Evolutionary conservation across 1,284 basidiomycete genomes (phyloP), one percentile per base, ranked within the genome.

Genomic region (Puccinia horiana): DNA sequence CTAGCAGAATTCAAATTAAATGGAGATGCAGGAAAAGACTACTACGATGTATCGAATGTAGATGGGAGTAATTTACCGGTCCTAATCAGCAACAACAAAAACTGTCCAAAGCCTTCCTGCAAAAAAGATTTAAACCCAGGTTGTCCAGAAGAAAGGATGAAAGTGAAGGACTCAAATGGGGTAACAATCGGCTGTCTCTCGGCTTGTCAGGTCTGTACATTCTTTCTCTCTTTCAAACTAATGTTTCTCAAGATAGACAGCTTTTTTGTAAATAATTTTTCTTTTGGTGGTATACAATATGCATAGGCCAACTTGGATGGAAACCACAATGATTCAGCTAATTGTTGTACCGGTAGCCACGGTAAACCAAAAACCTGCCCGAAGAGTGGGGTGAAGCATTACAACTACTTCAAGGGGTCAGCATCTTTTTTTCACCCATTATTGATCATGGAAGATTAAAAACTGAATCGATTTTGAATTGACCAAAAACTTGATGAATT

Each of bases 1-100:
- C 78, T 86, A 26, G 85, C 85, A 5, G 83, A 84, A 44, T 83
- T 76, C 56, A 83, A 73, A 32, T 56, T 84, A 32, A 83, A 84
- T 58, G 84, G 78, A 26, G 83, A 83, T 49, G 61, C 83, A 6
- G 35, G 81, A 63, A 58, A 73, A n/a, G 83, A 84, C 76, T 84
- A 85, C 70, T 85, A 85, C 81, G 85, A 85, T 79, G 84, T 86
- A 18, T 85, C 84, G 37, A 61, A 85, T 42, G 85, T 86, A 16
- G 85, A 85, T 73, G 85, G 85, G 20, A 84, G 82, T 76, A 85
- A 86, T 73, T 58, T 86, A 18, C 85, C 85, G 9, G 75, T 85
- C 49, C 72, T 67, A 29, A 84, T 85, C 42, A 84, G 82, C 32
- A 83, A 83, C 52, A 81, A 49, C 61, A 78, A 56, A 18, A 79